phyloP scores from a whole-genome alignment of 768 basidiomycete genomes.

The Tylopilus vinaceipallidus region DNA sequence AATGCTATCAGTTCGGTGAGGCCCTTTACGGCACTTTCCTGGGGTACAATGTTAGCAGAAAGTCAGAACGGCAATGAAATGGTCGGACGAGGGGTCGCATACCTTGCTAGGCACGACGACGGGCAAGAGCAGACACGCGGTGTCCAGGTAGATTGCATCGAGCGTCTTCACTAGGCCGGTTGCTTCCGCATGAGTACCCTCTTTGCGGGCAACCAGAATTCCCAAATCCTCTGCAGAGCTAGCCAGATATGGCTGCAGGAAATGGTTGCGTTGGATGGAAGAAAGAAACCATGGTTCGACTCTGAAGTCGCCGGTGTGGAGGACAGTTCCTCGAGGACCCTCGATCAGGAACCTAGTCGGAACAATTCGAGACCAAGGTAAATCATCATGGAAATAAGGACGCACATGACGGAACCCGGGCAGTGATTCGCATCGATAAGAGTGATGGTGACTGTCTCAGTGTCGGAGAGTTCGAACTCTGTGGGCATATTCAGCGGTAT shows the following conservation, averaged over 20 bases:
- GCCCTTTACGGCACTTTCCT: conserved; percentile 67
- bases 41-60: not conserved
- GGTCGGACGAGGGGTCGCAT: not conserved
- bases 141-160: conserved; percentile 83
- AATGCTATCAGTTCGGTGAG: conserved; percentile 67
- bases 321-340: conserved; percentile 61
- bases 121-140: conserved; percentile 58
- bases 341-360: conserved; percentile 79
- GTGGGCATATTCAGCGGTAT: conserved; percentile 67
- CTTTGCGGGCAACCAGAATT: conserved; percentile 26
- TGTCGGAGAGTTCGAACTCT: conserved; percentile 51
- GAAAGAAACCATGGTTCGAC: conserved; percentile 83
- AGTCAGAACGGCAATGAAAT: not conserved
- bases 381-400: not conserved
- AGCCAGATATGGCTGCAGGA: conserved; percentile 68
- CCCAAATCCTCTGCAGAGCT: conserved; percentile 21
- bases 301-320: conserved; percentile 93
- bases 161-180: conserved; percentile 44
- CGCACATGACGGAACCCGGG: conserved; percentile 89
- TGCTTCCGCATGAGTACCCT: conserved; percentile 23
- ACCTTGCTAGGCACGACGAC: conserved; percentile 62
- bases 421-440: conserved; percentile 93
- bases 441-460: conserved; percentile 67
- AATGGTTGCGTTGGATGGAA: conserved; percentile 63
- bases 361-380: not conserved